phyloP scores from a whole-genome alignment of 1,139 yeast species.

The Barnettozyma hawaiiensis region DNA sequence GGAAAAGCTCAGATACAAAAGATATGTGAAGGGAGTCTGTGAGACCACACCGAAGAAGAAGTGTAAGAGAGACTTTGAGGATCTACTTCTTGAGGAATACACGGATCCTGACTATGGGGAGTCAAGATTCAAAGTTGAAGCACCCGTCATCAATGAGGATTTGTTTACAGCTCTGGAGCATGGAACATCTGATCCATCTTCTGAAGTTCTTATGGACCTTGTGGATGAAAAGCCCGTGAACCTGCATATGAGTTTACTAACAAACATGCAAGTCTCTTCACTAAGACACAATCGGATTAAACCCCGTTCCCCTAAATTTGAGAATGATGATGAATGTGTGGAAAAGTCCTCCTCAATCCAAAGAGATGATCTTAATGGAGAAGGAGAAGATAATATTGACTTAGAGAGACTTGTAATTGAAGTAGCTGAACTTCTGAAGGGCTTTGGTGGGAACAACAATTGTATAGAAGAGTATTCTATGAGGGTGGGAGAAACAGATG shows the following conservation, averaged over 20 bases:
- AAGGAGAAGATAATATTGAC: not conserved
- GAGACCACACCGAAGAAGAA: slow-evolving; percentile 17
- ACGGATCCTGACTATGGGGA: not conserved
- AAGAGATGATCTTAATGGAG: not conserved
- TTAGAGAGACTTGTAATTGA: not conserved
- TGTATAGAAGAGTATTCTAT: not conserved
- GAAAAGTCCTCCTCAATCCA: not conserved
- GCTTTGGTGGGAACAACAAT: not conserved
- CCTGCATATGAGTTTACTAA: not conserved
- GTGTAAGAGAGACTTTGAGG: slow-evolving; percentile 5
- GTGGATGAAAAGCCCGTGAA: not conserved
- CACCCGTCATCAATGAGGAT: not conserved
- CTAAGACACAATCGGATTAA: not conserved
- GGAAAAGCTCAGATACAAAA: slow-evolving; percentile 23
- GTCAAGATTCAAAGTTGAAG: not conserved
- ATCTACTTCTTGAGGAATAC: not conserved
- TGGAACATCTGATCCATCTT: not conserved
- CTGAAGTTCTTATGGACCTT: not conserved
- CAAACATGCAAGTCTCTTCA: not conserved
- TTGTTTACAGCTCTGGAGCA: not conserved
- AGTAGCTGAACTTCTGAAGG: not conserved
- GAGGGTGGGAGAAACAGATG: not conserved
- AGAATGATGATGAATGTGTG: not conserved
- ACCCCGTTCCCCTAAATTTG: not conserved
- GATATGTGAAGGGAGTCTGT: slow-evolving; percentile 23